Conservation (phyloP, 2,329 filamentous ascomycete genomes). For the Shiraia bambusicola region DNA sequence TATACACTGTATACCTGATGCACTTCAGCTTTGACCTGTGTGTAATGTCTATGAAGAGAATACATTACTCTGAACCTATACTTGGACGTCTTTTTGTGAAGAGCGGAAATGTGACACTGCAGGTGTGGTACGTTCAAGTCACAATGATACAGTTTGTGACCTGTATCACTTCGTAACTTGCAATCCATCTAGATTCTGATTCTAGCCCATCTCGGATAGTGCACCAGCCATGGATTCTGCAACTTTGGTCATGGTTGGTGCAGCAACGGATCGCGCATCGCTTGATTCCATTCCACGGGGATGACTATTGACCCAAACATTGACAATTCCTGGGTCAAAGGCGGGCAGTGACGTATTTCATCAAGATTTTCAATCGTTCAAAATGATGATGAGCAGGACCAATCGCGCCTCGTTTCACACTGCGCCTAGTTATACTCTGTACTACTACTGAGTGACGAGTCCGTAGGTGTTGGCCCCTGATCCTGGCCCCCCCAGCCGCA, state of each 20-base stretch:
- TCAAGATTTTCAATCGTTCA: slow-evolving; percentile 1
- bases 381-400: slow-evolving; percentile 23
- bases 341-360: slow-evolving; percentile 1
- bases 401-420: slow-evolving; percentile 23
- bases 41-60: too few relatives aligned
- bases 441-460: too few relatives aligned
- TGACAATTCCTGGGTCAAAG: background rate
- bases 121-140: too few relatives aligned
- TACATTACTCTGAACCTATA: too few relatives aligned
- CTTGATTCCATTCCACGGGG: background rate
- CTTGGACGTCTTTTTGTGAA: too few relatives aligned
- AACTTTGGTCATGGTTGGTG: slow-evolving; percentile 1
- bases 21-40: too few relatives aligned
- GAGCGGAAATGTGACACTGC: too few relatives aligned
- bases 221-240: slow-evolving; percentile 7
- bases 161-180: too few relatives aligned
- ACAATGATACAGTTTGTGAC: too few relatives aligned
- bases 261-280: background rate
- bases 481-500: slow-evolving; percentile 15
- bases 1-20: too few relatives aligned
- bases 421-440: too few relatives aligned
- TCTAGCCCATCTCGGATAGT: background rate
- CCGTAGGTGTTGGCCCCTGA: slow-evolving; percentile 23
- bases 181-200: too few relatives aligned
- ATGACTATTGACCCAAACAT: background rate